phyloP scores from a whole-genome alignment of 305 asterid genomes.

The Fraxinus sp. region DNA sequence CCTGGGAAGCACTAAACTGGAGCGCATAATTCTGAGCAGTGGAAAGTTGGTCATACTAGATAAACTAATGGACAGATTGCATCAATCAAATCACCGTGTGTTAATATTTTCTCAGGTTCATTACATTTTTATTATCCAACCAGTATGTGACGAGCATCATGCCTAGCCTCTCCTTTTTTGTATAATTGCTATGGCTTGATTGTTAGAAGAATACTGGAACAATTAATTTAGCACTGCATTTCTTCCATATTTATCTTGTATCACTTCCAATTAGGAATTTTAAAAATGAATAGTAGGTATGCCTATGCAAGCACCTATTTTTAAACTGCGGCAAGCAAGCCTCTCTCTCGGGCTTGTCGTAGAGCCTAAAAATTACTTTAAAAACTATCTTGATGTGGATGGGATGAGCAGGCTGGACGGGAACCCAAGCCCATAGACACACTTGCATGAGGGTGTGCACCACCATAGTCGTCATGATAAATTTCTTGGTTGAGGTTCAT shows the following conservation, averaged over 20 bases:
- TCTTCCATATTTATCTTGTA: slow-evolving; percentile 14
- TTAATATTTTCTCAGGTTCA: slow-evolving; percentile 98
- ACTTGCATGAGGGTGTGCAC: not conserved
- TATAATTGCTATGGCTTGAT: not conserved
- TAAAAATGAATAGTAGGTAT: not conserved
- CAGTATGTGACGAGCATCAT: not conserved
- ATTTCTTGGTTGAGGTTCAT: not conserved
- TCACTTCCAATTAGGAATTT: slow-evolving; percentile 9
- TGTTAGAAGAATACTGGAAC: not conserved
- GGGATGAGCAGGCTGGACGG: not conserved
- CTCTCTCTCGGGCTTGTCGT: not conserved
- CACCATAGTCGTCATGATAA: not conserved
- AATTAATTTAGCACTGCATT: not conserved
- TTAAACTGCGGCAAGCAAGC: not conserved
- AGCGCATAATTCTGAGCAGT: slow-evolving; percentile 87
- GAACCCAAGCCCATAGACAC: not conserved
- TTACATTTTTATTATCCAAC: slow-evolving; percentile 9
- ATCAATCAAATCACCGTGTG: slow-evolving; percentile 92
- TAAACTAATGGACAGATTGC: slow-evolving; percentile 83
- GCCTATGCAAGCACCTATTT: not conserved
- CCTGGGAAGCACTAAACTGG: slow-evolving; percentile 85
- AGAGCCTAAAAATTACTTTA: not conserved
- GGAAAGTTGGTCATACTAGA: slow-evolving; percentile 96
- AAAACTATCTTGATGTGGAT: not conserved
- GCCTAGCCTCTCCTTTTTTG: not conserved